These are phyloP conservation scores for Emergomyces africanus DNA, from an alignment of 2,329 filamentous ascomycete genomes.

Conservation along the genomic window DNA sequence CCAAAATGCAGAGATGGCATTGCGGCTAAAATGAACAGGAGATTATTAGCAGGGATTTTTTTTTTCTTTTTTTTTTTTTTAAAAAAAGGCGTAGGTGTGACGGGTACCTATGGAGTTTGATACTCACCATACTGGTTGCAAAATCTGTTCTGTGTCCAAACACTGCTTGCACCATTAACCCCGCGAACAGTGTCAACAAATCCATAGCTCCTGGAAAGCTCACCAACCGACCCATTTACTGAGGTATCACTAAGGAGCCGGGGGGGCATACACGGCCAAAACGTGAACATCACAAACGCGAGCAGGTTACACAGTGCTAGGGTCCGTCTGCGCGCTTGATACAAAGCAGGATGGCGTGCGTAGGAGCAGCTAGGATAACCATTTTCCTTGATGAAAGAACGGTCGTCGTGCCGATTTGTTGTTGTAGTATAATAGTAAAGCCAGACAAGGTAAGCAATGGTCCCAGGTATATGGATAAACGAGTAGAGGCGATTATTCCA, in stretches of 20 bases:
- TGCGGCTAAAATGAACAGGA: conserved; percentile 36
- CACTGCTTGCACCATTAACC: conserved; percentile 47
- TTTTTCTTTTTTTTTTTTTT: too few species aligned
- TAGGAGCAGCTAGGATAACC: conserved; percentile 24
- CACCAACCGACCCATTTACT: conserved; percentile 43
- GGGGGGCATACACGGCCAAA: conserved; percentile 50
- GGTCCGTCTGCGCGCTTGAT: conserved; percentile 43
- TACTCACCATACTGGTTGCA: conserved; percentile 59
- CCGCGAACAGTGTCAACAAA: conserved; percentile 50
- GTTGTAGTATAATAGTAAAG: conserved; percentile 60
- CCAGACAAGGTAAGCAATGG: conserved; percentile 54
- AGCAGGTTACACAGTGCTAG: conserved; percentile 47
- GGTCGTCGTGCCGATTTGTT: conserved; percentile 36
- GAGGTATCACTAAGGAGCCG: conserved; percentile 41
- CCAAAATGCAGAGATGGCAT: conserved; percentile 69
- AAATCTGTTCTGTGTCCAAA: conserved; percentile 61
- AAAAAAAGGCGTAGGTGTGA: not conserved
- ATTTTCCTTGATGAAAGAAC: conserved; percentile 12
- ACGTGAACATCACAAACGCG: conserved; percentile 46
- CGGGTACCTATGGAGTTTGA: not conserved
- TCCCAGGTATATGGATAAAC: conserved; percentile 66
- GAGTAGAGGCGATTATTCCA: conserved; percentile 64
- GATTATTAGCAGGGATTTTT: too few species aligned
- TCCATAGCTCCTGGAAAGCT: conserved; percentile 46
- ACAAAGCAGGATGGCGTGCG: conserved; percentile 40